Conservation (phyloP, 352 stramenopile genomes). For the Phytophthora foliorum region DNA sequence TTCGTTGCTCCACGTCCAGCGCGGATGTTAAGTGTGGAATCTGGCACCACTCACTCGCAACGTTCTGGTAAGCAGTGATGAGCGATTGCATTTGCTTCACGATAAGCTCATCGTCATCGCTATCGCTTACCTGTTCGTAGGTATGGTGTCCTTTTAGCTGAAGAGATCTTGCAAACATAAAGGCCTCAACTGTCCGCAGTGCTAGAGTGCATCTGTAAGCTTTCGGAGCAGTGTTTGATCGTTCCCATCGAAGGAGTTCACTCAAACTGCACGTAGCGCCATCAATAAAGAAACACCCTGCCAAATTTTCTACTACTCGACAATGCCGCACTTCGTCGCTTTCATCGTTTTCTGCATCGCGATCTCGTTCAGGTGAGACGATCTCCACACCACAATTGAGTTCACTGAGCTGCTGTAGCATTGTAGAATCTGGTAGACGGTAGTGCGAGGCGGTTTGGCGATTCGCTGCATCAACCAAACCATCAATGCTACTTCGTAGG, state of each 20-base stretch:
- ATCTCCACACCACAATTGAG: constrained; percentile 7
- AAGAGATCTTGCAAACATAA: constrained; percentile 47
- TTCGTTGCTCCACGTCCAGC: constrained; percentile 47
- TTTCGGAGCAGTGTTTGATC: not conserved
- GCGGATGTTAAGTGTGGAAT: constrained; percentile 20
- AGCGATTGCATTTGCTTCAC: constrained; percentile 24
- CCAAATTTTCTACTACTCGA: too few species aligned
- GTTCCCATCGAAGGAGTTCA: constrained; percentile 4
- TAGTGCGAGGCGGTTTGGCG: constrained; percentile 1
- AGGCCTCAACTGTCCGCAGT: constrained; percentile 43
- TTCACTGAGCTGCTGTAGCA: constrained; percentile 11
- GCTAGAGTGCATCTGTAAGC: constrained; percentile 21
- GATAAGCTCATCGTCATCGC: not conserved
- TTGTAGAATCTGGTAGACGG: not conserved
- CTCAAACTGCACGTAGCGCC: constrained; percentile 9
- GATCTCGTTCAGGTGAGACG: constrained; percentile 1
- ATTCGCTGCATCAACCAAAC: constrained; percentile 31
- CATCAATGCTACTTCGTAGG: constrained; percentile 21
- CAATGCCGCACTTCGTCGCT: constrained; percentile 4
- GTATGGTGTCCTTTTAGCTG: constrained; percentile 6
- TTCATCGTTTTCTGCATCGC: constrained; percentile 1
- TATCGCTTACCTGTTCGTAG: too few species aligned
- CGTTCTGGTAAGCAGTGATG: constrained; percentile 26
- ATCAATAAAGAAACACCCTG: constrained; percentile 10
- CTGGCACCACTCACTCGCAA: constrained; percentile 18